Evolutionary conservation across 177 flowering plant species (phyloP).

Genomic region (Vitis hybrid): DNA sequence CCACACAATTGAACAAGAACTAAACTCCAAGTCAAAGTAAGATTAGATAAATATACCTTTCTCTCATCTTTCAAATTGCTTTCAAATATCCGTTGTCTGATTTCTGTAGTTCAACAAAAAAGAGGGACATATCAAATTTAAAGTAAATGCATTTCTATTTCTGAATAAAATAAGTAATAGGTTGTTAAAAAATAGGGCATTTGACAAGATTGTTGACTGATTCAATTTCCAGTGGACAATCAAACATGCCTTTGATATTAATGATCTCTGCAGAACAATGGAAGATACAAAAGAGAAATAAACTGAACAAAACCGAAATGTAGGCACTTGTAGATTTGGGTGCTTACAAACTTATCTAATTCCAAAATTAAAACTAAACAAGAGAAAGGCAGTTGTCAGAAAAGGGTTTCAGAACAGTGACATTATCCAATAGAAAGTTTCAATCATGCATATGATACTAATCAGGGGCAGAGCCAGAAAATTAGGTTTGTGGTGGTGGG

Average conservation of each 20-base stretch:
- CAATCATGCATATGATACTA: neutral
- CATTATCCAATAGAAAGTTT: neutral
- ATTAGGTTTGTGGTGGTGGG: too few species aligned
- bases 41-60: constrained; percentile 39
- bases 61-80: constrained; percentile 43
- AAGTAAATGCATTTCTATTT: neutral
- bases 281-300: neutral
- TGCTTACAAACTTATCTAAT: too few species aligned
- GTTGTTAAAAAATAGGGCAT: neutral
- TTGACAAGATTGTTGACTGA: neutral
- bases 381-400: neutral
- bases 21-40: too few species aligned
- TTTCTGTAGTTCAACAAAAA: constrained; percentile 36
- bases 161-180: neutral
- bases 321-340: neutral
- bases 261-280: neutral
- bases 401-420: neutral
- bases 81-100: constrained; percentile 56
- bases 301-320: neutral
- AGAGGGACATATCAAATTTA: neutral
- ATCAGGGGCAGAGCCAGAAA: too few species aligned
- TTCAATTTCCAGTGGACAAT: neutral
- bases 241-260: neutral
- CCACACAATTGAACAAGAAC: too few species aligned
- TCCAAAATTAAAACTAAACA: neutral